Conservation (phyloP, 805 yeast species). For the Metschnikowia aberdeeniae region DNA sequence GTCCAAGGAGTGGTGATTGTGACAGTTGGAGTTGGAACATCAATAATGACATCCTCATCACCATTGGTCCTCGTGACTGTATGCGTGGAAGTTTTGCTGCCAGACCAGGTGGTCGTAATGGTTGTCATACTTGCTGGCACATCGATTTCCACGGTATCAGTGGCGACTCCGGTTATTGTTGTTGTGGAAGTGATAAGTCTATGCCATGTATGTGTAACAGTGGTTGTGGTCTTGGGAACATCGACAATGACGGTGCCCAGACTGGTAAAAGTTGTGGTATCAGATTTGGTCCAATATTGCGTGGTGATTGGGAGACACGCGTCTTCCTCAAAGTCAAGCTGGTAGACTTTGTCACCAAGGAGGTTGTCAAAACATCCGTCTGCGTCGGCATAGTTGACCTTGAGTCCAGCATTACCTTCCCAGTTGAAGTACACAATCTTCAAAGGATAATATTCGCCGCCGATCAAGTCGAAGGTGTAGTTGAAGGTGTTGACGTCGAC, state of each 20-base stretch:
- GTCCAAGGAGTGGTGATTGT: slow-evolving; percentile 4
- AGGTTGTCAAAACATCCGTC: not conserved
- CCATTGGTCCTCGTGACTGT: not conserved
- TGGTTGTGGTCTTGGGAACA: slow-evolving; percentile 9
- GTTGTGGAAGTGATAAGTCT: slow-evolving; percentile 8
- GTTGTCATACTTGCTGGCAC: slow-evolving; percentile 8
- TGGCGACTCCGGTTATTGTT: slow-evolving; percentile 11
- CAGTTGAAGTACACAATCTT: slow-evolving; percentile 13
- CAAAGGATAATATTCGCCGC: slow-evolving; percentile 8
- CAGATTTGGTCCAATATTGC: slow-evolving; percentile 3
- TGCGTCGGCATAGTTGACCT: slow-evolving; percentile 2
- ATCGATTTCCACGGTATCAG: slow-evolving; percentile 4
- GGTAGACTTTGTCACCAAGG: slow-evolving; percentile 1
- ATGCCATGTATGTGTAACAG: slow-evolving; percentile 13
- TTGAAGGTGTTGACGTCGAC: not conserved
- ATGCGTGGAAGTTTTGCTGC: slow-evolving; percentile 1
- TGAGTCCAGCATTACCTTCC: slow-evolving; percentile 10
- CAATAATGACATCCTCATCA: not conserved
- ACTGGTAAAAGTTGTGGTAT: slow-evolving; percentile 4
- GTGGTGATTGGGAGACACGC: not conserved
- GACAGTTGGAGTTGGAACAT: slow-evolving; percentile 1
- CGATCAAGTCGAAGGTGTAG: slow-evolving; percentile 3
- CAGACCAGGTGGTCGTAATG: slow-evolving; percentile 12
- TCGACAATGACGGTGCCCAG: slow-evolving; percentile 11
- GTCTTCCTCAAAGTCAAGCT: slow-evolving; percentile 3